Percentiles rank a stretch among this genome's conserved stretches.
Evolutionary conservation across 345 rosid genomes (phyloP).

Genomic region (Salix udensis): DNA sequence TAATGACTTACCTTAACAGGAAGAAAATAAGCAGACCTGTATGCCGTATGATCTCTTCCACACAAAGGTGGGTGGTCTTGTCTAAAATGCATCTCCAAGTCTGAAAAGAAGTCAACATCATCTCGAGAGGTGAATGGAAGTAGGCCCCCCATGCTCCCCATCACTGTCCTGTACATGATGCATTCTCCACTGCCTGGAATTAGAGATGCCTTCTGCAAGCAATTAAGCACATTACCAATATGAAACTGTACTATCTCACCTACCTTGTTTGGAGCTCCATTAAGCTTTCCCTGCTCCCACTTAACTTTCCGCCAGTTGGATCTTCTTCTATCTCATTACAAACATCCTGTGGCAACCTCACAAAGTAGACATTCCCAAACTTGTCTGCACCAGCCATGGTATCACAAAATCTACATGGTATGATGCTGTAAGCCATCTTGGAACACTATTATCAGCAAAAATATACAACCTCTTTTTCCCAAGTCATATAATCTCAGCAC

Average conservation of each 20-base stretch:
- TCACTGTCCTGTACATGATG: conserved; percentile 80
- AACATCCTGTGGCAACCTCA: no score
- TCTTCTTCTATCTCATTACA: no score
- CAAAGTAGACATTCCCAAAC: no score
- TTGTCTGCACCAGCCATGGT: no score
- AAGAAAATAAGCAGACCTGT: conserved; percentile 92
- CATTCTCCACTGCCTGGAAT: conserved; percentile 93
- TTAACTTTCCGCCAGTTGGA: no score
- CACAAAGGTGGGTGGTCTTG: conserved; percentile 92
- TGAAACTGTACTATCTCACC: conserved; percentile 96
- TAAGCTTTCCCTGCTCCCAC: no score
- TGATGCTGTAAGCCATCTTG: conserved; percentile 92
- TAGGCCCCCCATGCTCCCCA: conserved; percentile 9
- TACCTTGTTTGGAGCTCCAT: not conserved
- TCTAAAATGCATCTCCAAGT: conserved; percentile 96
- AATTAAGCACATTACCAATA: conserved; percentile 73
- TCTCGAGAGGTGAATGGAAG: conserved; percentile 91
- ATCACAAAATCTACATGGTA: no score
- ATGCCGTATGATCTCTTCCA: conserved; percentile 84
- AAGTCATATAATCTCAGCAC: no score
- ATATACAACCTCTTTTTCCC: conserved; percentile 44
- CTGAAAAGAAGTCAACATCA: conserved; percentile 93
- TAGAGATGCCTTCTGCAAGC: conserved; percentile 83
- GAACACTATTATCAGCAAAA: conserved; percentile 89
- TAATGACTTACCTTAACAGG: conserved; percentile 70